phyloP scores from a whole-genome alignment of 495 filamentous ascomycete genomes.

The Immersiella caudata region DNA sequence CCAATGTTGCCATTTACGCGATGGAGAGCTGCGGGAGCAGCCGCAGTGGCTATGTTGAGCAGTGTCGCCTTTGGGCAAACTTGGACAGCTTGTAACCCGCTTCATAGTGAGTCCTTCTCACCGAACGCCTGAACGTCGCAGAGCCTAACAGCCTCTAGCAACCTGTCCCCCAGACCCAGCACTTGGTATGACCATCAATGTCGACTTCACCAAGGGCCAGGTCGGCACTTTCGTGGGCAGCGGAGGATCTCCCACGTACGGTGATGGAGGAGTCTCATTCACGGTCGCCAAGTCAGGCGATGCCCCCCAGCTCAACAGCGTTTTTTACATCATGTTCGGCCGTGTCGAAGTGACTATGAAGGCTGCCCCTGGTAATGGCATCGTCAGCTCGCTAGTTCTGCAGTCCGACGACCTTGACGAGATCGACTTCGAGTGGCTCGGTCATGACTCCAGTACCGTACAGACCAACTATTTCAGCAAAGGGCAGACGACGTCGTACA shows the following conservation, averaged over 20 bases:
- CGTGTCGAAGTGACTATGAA: conserved; percentile 72
- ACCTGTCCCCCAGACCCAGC: conserved; percentile 78
- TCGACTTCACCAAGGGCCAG: conserved; percentile 78
- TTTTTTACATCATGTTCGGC: conserved; percentile 86
- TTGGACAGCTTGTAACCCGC: conserved; percentile 40
- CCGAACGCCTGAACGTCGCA: background rate
- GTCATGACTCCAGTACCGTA: conserved; percentile 63
- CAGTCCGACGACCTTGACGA: conserved; percentile 92
- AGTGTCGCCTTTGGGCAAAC: conserved; percentile 32
- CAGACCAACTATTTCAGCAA: conserved; percentile 96
- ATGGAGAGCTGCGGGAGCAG: conserved; percentile 26
- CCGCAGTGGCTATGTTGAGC: conserved; percentile 25
- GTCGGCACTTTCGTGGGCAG: conserved; percentile 69
- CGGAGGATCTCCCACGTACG: conserved; percentile 68
- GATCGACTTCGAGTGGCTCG: conserved; percentile 89
- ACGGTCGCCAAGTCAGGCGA: conserved; percentile 83
- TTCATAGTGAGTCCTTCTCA: conserved; percentile 28
- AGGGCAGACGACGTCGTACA: conserved; percentile 72
- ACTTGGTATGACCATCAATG: conserved; percentile 73
- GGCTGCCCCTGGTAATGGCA: conserved; percentile 69
- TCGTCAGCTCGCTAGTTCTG: conserved; percentile 83
- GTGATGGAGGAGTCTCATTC: conserved; percentile 76
- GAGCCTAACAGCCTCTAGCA: conserved; percentile 28
- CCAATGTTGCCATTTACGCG: conserved; percentile 22
- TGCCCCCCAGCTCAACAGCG: conserved; percentile 73